Evolutionary conservation across 2,329 filamentous ascomycete species (phyloP), one percentile per base, ranked within the genome.

Genomic region (Amylocarpus encephaloides): DNA sequence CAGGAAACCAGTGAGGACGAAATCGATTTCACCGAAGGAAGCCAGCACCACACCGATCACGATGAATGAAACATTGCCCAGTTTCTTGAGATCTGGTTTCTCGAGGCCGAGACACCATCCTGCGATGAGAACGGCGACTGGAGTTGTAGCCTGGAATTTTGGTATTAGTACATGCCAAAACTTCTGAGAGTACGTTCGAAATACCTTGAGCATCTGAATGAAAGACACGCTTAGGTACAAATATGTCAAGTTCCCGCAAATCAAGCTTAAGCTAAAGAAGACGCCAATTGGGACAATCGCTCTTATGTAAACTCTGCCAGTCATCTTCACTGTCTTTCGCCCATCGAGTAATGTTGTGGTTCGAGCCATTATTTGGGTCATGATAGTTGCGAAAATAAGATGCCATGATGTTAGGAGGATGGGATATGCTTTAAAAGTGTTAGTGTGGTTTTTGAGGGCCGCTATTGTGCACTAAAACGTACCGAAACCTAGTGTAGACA

Each of bases 171-270:
- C 15, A 10, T 11, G 10, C 6, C 15, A 22, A 18, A 22, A 34
- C 36, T 19, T 19, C 22, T 13, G 9, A 6, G 2, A n/a, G 12
- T 5, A 36, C 7, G 22, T 18, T 18, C 15, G 30, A 44, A 48
- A n/a, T 55, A 89, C 86, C 86, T 97, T 97, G 70, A 97, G 83
- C 92, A 97, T 97, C 77, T 97, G 92, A 65, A 97, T 97, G 71
- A 97, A 97, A 53, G 92, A 87, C 52, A 97, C 92, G 60, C 86
- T 93, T 54, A 97, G 81, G 71, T 96, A 95, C 49, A 96, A 80
- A 68, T 97, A 97, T 62, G 92, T 90, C 71, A 95, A 73, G 75
- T 97, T 97, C 66, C 91, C 90, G 71, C 90, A 96, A 68, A 97
- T 96, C 75, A 97, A 79, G 71, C 86, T 93, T 75, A 96, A 75